Base-by-base conservation (phyloP, 2,329 filamentous ascomycete species). In the Apiospora rasikravindrae region DNA sequence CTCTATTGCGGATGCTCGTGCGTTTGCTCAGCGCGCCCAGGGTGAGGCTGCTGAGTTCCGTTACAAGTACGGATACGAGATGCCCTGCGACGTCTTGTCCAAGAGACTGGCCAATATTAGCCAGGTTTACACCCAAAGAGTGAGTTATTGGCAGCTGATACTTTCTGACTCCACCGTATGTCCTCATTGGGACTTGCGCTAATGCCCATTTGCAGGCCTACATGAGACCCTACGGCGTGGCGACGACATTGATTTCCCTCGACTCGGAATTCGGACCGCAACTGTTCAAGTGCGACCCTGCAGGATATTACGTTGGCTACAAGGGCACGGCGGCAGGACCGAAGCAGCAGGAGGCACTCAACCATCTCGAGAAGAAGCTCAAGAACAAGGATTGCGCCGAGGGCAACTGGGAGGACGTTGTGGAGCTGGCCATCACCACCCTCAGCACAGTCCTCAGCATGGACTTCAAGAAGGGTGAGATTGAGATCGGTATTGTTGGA, bases 21-120 rank as follows among this genome's bases (percentile, higher is more conserved):
- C 96, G 44, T 97, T 94, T 76, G 94, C 97, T 73, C 94, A 94
- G 84, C 92, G 96, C 80, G 96, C 96, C 75, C 93, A 96, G 86
- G 94, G 94, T 78, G 96, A 99, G 86, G 96, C 96, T 77, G 96
- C 96, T 72, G 96, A 99, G 82, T 99, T 99, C 87, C 91, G 92
- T 84, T 99, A 99, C 91, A 98, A 98, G 87, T 98, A 91, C 82
- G 96, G 96, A 80, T 99, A 99, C 85, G 96, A 99, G 88, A 99
- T 99, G 96, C 96, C 96, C 73, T 97, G 95, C 83, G 96, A 99
- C 84, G 96, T 95, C 70, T 86, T 99, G 80, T 94, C 96, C 76
- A 99, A 99, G 90, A 91, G 96, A 82, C 87, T 99, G 84, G 96
- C 96, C 82, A 99, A 99, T 86, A 98, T 99, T 87, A 98, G 94